Conservation (phyloP, 345 rosid genomes). For the Toxicodendron radicans region DNA sequence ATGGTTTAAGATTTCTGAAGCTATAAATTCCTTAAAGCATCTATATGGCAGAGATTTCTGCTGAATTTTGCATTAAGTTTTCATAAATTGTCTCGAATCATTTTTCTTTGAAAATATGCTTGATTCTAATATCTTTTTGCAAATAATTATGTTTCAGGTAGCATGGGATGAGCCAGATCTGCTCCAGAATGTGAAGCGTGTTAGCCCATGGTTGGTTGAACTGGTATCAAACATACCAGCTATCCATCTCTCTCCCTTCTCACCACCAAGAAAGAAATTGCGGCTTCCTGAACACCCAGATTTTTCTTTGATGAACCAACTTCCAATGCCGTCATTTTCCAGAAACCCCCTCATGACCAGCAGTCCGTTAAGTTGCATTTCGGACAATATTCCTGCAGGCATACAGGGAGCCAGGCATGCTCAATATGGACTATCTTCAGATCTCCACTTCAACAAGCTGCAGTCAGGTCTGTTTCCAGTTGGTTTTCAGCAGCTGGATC, state of each 20-base stretch:
- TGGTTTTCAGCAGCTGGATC: slow-evolving; percentile 44
- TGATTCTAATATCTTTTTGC: background rate
- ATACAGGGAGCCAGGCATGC: slow-evolving; percentile 99
- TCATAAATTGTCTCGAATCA: background rate
- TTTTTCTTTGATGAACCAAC: slow-evolving; percentile 49
- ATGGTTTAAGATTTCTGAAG: background rate
- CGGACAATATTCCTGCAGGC: slow-evolving; percentile 87
- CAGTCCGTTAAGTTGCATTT: slow-evolving; percentile 66
- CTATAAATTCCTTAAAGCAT: background rate
- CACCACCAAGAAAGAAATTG: slow-evolving; percentile 87
- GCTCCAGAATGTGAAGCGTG: slow-evolving; percentile 91
- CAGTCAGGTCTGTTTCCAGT: slow-evolving; percentile 48
- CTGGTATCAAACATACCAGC: slow-evolving; percentile 77
- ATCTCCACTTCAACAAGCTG: slow-evolving; percentile 62
- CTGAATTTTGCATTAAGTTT: no score
- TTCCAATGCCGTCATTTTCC: slow-evolving; percentile 65
- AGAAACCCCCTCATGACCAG: slow-evolving; percentile 53
- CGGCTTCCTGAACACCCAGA: slow-evolving; percentile 64
- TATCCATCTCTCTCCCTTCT: slow-evolving; percentile 67
- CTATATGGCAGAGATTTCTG: background rate
- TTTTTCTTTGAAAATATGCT: background rate
- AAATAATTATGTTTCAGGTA: slow-evolving; percentile 50
- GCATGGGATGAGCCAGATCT: slow-evolving; percentile 99
- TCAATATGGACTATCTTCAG: slow-evolving; percentile 70
- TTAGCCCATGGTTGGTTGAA: slow-evolving; percentile 94